phyloP scores from a whole-genome alignment of 768 basidiomycete species.

The Termitomyces heimii region DNA sequence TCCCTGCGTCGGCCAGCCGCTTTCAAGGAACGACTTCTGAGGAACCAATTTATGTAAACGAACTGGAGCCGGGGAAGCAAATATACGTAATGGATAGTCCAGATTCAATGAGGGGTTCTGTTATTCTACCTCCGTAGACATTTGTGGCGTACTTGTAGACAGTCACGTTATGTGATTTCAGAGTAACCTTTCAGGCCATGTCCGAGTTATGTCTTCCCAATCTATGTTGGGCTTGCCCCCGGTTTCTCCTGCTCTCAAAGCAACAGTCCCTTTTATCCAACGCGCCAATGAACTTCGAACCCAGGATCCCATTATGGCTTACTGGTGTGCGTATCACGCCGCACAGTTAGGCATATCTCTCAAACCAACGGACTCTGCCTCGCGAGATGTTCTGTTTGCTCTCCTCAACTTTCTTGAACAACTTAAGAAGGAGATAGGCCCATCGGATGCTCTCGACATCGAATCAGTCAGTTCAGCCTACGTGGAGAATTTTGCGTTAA shows the following conservation, averaged over 20 bases:
- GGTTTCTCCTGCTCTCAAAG: constrained; percentile 53
- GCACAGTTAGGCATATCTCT: constrained; percentile 80
- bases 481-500: constrained; percentile 92
- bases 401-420: constrained; percentile 76
- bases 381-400: constrained; percentile 63
- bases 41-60: constrained; percentile 19
- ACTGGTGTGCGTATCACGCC: constrained; percentile 97
- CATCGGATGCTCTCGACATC: constrained; percentile 75
- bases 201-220: constrained; percentile 22
- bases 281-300: constrained; percentile 82
- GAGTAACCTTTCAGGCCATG: background rate
- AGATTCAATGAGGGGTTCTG: constrained; percentile 21
- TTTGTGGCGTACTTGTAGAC: constrained; percentile 12
- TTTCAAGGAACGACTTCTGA: background rate
- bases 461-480: constrained; percentile 83
- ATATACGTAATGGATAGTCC: constrained; percentile 33
- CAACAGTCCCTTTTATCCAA: constrained; percentile 76
- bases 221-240: constrained; percentile 52
- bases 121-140: constrained; percentile 15
- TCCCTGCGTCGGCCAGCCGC: constrained; percentile 14
- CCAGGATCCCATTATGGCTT: constrained; percentile 84
- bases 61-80: constrained; percentile 5
- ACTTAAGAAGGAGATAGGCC: constrained; percentile 70
- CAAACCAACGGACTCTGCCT: constrained; percentile 58
- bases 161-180: background rate